These are phyloP conservation scores for Phytophthora kernoviae DNA, from an alignment of 352 stramenopile species.

Conservation along the genomic window DNA sequence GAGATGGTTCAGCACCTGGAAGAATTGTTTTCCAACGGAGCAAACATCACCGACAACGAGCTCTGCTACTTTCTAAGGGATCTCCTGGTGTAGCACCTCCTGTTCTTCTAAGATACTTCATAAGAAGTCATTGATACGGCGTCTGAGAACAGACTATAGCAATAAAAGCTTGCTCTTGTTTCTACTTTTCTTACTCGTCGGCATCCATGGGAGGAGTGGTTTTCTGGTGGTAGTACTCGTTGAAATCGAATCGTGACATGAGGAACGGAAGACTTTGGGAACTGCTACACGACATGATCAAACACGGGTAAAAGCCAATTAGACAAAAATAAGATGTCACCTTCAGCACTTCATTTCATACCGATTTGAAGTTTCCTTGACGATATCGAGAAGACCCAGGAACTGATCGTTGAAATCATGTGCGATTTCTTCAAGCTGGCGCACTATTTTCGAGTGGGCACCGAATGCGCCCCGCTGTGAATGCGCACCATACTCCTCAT, in stretches of 20 bases:
- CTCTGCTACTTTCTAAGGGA: constrained; percentile 81
- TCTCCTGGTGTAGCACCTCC: constrained; percentile 46
- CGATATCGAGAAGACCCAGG: constrained; percentile 68
- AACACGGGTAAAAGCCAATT: not conserved
- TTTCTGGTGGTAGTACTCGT: constrained; percentile 87
- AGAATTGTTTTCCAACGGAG: constrained; percentile 52
- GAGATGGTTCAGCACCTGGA: constrained; percentile 54
- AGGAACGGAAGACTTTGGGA: constrained; percentile 87
- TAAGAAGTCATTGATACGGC: constrained; percentile 4
- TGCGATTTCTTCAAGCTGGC: constrained; percentile 70
- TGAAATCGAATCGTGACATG: constrained; percentile 92
- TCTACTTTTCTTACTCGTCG: constrained; percentile 46
- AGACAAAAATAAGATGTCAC: constrained; percentile 3
- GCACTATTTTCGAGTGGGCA: constrained; percentile 50
- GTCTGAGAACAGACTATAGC: not conserved
- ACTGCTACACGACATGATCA: constrained; percentile 33
- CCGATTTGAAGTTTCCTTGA: constrained; percentile 60
- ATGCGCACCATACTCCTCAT: constrained; percentile 52
- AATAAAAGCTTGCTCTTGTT: constrained; percentile 9
- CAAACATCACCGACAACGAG: constrained; percentile 48
- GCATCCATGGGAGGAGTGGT: constrained; percentile 39
- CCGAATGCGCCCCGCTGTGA: constrained; percentile 44
- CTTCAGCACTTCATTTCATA: constrained; percentile 32
- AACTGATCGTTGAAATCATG: constrained; percentile 73
- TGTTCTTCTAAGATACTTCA: not conserved